These are phyloP conservation scores for Tricholoma matsutake DNA, from an alignment of 768 basidiomycete species.

Conservation along the genomic window DNA sequence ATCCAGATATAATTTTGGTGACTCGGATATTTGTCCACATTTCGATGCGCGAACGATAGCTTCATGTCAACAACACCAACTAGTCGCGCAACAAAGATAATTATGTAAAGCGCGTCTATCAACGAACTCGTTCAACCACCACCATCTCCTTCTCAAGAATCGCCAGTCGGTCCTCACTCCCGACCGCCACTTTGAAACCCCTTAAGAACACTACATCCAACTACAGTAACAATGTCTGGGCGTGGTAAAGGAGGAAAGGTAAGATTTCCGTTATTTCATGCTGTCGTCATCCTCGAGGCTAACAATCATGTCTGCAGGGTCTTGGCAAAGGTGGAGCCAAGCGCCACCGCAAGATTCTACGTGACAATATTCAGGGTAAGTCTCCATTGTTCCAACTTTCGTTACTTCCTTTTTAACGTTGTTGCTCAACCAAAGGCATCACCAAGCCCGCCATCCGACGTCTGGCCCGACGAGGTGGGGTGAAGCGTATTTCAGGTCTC, in stretches of 20 bases:
- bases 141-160: constrained; percentile 19
- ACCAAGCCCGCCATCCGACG: constrained; percentile 83
- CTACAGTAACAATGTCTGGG: constrained; percentile 55
- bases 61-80: constrained; percentile 40
- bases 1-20: too few species aligned
- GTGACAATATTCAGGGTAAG: constrained; percentile 68
- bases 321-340: constrained; percentile 85
- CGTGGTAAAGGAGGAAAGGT: constrained; percentile 85
- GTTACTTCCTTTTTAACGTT: neutral
- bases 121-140: constrained; percentile 35
- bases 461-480: constrained; percentile 89
- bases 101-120: constrained; percentile 37
- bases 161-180: neutral
- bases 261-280: neutral
- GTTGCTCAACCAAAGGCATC: constrained; percentile 43
- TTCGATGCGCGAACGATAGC: too few species aligned
- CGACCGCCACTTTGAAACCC: neutral
- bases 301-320: constrained; percentile 36
- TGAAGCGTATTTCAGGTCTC: too few species aligned
- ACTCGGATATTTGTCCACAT: too few species aligned
- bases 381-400: neutral
- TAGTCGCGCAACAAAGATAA: constrained; percentile 35
- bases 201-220: constrained; percentile 1
- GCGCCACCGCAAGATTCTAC: constrained; percentile 82
- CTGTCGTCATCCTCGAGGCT: neutral